Conservation (phyloP, 495 filamentous ascomycete genomes). For the Pseudotulostoma volvatum region DNA sequence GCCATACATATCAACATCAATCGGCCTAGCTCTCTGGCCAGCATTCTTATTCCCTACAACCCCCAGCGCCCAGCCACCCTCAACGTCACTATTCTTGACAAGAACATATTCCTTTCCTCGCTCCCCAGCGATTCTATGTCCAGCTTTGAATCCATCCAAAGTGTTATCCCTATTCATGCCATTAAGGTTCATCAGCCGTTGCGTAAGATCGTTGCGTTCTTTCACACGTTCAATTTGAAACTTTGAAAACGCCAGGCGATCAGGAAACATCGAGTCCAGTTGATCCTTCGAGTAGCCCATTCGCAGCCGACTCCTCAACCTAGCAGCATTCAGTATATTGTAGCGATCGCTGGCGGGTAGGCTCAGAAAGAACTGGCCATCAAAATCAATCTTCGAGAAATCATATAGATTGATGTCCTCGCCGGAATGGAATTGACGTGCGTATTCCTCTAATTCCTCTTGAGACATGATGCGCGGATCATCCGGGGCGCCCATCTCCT, state of each 20-base stretch:
- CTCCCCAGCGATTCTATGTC: conserved; percentile 68
- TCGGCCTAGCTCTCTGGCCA: conserved; percentile 63
- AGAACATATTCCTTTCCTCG: conserved; percentile 86
- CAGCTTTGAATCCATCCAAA: conserved; percentile 41
- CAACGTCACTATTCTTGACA: conserved; percentile 84
- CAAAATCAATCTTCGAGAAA: conserved; percentile 96
- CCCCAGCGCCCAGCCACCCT: conserved; percentile 93
- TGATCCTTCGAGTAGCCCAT: conserved; percentile 98
- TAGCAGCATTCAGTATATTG: conserved; percentile 88
- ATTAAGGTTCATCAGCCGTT: conserved; percentile 85
- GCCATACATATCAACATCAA: conserved; percentile 68
- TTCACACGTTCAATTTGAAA: conserved; percentile 91
- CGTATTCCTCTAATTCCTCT: conserved; percentile 85
- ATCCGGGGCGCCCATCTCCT: conserved; percentile 74
- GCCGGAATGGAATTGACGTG: conserved; percentile 74
- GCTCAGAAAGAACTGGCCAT: conserved; percentile 80
- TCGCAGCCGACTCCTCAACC: conserved; percentile 66
- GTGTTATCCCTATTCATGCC: conserved; percentile 68
- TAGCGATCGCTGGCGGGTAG: conserved; percentile 83
- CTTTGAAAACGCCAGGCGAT: conserved; percentile 90
- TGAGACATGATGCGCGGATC: conserved; percentile 90
- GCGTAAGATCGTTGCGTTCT: conserved; percentile 88
- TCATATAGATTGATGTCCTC: conserved; percentile 98
- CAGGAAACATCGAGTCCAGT: conserved; percentile 85
- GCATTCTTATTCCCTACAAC: conserved; percentile 74